phyloP scores from a whole-genome alignment of 2,329 filamentous ascomycete species.

The Aschersonia sp. region DNA sequence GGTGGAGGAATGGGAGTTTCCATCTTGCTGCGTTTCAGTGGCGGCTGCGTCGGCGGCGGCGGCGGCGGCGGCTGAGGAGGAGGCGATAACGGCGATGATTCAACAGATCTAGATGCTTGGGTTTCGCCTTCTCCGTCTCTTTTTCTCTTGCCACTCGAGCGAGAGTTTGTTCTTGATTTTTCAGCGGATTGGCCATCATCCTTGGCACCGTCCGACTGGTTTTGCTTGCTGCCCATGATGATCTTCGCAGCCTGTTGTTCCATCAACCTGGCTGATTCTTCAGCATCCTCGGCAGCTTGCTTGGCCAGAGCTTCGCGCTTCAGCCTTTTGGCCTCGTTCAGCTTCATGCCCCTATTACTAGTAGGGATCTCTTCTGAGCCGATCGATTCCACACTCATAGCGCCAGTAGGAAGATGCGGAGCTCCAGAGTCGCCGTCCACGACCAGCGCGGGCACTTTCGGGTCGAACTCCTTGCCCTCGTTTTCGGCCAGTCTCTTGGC shows the following conservation, averaged over 20 bases:
- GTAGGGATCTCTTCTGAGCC: constrained; percentile 47
- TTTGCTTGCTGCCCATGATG: constrained; percentile 18
- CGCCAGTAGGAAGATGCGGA: constrained; percentile 41
- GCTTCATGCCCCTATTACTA: constrained; percentile 61
- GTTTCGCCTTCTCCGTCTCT: constrained; percentile 20
- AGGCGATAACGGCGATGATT: constrained; percentile 8
- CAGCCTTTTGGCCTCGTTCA: constrained; percentile 64
- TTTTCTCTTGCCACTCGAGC: constrained; percentile 28
- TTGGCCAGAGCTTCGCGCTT: constrained; percentile 53
- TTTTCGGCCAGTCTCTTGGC: constrained; percentile 53
- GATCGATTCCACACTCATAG: constrained; percentile 41
- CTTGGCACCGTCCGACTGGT: constrained; percentile 2
- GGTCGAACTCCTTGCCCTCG: constrained; percentile 46
- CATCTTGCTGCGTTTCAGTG: constrained; percentile 37
- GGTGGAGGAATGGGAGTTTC: constrained; percentile 41
- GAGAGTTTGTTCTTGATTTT: constrained; percentile 16
- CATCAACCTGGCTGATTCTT: constrained; percentile 40
- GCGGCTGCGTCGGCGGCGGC: constrained; percentile 21
- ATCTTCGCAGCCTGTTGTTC: constrained; percentile 27
- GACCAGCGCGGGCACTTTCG: constrained; percentile 17
- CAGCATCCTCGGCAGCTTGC: constrained; percentile 47
- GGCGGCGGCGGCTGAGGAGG: constrained; percentile 15
- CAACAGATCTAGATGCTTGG: constrained; percentile 11
- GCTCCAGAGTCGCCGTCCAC: constrained; percentile 36
- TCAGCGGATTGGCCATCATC: constrained; percentile 7